Evolutionary conservation across 208 protist species (phyloP).

Genomic region (Cochliopodium minus): DNA sequence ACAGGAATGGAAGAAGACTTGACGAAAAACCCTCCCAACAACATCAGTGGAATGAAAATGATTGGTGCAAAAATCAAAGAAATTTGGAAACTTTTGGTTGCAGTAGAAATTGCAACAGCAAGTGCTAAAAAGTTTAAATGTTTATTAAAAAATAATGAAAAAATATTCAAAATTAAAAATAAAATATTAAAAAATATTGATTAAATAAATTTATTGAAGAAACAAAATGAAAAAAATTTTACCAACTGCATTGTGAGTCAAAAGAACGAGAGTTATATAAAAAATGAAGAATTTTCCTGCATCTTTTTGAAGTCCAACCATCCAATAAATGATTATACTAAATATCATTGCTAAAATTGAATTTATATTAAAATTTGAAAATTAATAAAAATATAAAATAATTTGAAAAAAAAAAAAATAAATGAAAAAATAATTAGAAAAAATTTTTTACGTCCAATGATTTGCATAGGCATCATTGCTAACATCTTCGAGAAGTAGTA

Average conservation of each 20-base stretch:
- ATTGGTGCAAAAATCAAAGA: neutral
- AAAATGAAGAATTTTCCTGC: neutral
- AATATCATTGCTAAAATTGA: neutral
- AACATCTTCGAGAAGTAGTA: conserved; percentile 66
- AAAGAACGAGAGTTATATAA: neutral
- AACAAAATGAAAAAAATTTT: too few relatives aligned
- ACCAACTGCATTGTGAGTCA: neutral
- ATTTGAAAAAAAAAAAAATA: neutral
- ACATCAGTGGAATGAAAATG: neutral
- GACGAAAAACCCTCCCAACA: conserved; percentile 6
- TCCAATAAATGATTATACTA: neutral
- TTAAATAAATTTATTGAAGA: too few relatives aligned
- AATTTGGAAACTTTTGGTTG: neutral
- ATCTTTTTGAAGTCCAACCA: neutral
- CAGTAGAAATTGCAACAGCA: neutral
- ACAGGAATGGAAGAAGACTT: neutral
- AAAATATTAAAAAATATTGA: too few relatives aligned
- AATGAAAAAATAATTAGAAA: conserved; percentile 23
- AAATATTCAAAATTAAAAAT: too few relatives aligned
- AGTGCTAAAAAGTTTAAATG: too few relatives aligned
- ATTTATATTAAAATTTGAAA: neutral
- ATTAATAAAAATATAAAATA: neutral
- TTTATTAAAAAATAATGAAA: too few relatives aligned
- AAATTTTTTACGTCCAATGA: conserved; percentile 53
- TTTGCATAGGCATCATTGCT: conserved; percentile 47